Evolutionary conservation across 73 alveolate genomes (phyloP), one percentile per base, ranked within the genome.

Genomic region (Loxodes magnus): DNA sequence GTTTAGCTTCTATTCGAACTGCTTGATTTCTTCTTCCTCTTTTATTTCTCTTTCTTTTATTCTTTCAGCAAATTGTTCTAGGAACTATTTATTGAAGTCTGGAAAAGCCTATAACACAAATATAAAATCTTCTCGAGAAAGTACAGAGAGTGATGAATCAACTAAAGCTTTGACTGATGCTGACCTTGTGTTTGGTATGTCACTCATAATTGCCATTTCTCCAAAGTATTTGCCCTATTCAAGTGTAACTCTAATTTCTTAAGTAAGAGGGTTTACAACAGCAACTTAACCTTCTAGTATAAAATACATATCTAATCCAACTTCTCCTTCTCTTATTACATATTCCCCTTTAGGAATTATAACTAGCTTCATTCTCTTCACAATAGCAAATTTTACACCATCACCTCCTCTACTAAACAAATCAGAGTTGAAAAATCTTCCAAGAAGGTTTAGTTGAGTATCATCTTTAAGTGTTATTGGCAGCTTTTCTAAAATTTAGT

Each of bases 301-400:
- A 38, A 74, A 74, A 42, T 24, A 74, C 82, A 74, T 74, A 28
- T 60, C 75, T 16, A 35, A 30, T 0, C 78, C 82, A 10, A 68
- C 61, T 53, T 74, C 88, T 19, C 78, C 78, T 35, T 74, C 68
- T 3, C 46, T 35, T 54, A 74, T 57, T 3, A 74, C 41, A 36
- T 35, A 48, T 42, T 74, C 88, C 6, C 63, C 73, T 27, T 39
- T 31, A 6, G 82, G 73, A 0, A 43, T 31, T 12, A 66, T 1
- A 14, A 30, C 27, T n/a, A 61, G 43, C 30, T 74, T 20, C 20
- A 71, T 64, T 59, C 66, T 57, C 24, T 38, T 24, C 6, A 63
- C 43, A 4, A 74, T 26, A 4, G 80, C 20, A 2, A 65, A 12
- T 7, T 59, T 27, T 1, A 74, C 79, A 3, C 82, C 82, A 12